Evolutionary conservation across 495 filamentous ascomycete species (phyloP).

Genomic region (Tuber calosporum): DNA sequence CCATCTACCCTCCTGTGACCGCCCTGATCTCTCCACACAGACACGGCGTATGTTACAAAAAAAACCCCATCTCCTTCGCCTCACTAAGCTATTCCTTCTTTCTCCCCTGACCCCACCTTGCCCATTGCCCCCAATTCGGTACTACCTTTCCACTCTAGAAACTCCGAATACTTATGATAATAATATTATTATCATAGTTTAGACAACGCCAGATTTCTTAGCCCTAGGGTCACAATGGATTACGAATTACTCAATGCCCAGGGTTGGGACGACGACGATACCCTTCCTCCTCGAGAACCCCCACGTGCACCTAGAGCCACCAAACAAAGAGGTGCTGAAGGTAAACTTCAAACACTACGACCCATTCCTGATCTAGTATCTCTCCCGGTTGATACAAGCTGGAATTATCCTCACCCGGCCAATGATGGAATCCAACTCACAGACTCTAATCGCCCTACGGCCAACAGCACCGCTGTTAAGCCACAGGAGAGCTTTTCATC

Average conservation of each 20-base stretch:
- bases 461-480: neutral
- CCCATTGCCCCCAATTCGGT: neutral
- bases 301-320: conserved; percentile 8
- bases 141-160: neutral
- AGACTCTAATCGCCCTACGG: conserved; percentile 1
- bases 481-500: neutral
- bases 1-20: neutral
- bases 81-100: neutral
- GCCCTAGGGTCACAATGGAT: conserved; percentile 11
- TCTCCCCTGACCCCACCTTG: neutral
- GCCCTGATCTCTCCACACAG: neutral
- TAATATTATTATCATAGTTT: too few species aligned
- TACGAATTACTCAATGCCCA: conserved; percentile 29
- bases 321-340: conserved; percentile 9
- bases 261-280: conserved; percentile 18
- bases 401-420: conserved; percentile 4
- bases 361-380: too few species aligned
- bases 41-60: neutral
- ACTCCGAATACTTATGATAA: neutral
- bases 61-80: neutral
- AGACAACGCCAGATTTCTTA: neutral
- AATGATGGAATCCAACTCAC: conserved; percentile 7
- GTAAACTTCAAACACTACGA: neutral
- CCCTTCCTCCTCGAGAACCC: conserved; percentile 7
- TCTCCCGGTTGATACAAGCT: neutral